Percentiles rank a stretch among this genome's conserved stretches.
phyloP scores from a whole-genome alignment of 768 basidiomycete species.

The Dioszegia hungarica region DNA sequence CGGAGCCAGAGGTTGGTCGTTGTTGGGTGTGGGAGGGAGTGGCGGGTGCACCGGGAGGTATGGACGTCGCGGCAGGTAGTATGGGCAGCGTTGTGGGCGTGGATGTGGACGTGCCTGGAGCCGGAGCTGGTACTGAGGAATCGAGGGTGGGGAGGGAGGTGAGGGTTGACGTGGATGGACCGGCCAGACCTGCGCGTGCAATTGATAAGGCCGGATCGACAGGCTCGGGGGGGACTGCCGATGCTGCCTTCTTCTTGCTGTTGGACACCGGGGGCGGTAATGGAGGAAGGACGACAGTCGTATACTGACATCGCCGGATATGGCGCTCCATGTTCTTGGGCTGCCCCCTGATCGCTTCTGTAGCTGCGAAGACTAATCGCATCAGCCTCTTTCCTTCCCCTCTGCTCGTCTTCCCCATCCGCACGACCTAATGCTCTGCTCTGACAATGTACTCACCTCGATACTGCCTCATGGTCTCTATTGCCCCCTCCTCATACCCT shows the following conservation, averaged over 20 bases:
- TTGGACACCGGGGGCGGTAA: too few species aligned
- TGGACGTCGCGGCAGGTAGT: background rate
- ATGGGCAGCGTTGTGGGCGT: background rate
- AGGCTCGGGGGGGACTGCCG: too few species aligned
- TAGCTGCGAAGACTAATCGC: background rate
- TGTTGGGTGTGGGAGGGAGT: too few species aligned
- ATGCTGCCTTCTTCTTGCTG: too few species aligned
- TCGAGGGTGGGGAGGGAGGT: background rate
- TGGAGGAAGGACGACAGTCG: background rate
- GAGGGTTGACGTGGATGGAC: background rate
- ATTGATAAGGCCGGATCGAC: too few species aligned
- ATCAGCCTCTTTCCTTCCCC: background rate
- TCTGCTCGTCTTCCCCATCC: too few species aligned
- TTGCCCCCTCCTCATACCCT: background rate
- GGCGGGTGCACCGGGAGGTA: too few species aligned
- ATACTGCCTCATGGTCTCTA: background rate
- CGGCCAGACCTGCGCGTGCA: too few species aligned
- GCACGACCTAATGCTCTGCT: too few species aligned
- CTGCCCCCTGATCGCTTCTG: background rate
- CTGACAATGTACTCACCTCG: background rate
- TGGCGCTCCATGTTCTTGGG: background rate
- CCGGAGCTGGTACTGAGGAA: background rate
- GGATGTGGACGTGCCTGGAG: background rate
- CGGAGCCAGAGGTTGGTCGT: too few species aligned
- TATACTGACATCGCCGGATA: background rate